These are phyloP conservation scores for Diaporthe citriasiana DNA, from an alignment of 2,329 filamentous ascomycete genomes.

Conservation along the genomic window DNA sequence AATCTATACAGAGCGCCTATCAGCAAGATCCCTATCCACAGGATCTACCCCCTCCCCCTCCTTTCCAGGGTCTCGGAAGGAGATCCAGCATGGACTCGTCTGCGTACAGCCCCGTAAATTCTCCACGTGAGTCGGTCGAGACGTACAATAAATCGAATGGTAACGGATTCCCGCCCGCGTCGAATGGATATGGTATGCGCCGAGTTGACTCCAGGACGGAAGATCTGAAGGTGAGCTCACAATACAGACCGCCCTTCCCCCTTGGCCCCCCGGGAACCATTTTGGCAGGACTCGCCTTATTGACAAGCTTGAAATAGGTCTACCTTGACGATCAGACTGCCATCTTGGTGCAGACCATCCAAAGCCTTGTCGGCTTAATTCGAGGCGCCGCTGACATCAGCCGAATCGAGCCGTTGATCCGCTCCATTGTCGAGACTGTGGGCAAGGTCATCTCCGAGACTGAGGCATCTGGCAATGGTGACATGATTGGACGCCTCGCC, in stretches of 20 bases:
- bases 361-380: constrained; percentile 82
- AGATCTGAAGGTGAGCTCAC: constrained; percentile 62
- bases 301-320: constrained; percentile 61
- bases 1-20: constrained; percentile 47
- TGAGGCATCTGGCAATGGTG: constrained; percentile 67
- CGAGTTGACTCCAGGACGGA: constrained; percentile 58
- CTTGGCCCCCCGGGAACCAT: no score
- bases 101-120: constrained; percentile 80
- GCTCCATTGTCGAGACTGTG: constrained; percentile 78
- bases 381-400: constrained; percentile 74
- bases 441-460: constrained; percentile 78
- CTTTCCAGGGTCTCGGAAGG: constrained; percentile 71
- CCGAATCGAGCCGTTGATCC: constrained; percentile 78
- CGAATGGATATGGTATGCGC: constrained; percentile 56
- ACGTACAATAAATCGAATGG: constrained; percentile 54
- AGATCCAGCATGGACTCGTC: constrained; percentile 78
- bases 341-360: constrained; percentile 82
- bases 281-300: not conserved
- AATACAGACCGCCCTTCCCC: no score
- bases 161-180: constrained; percentile 54
- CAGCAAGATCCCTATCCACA: constrained; percentile 51
- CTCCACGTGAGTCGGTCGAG: constrained; percentile 72
- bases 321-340: constrained; percentile 89
- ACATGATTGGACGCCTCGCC: constrained; percentile 69
- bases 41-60: constrained; percentile 63